Conservation (phyloP, 2,329 filamentous ascomycete genomes). For the Penicillium olsonii region DNA sequence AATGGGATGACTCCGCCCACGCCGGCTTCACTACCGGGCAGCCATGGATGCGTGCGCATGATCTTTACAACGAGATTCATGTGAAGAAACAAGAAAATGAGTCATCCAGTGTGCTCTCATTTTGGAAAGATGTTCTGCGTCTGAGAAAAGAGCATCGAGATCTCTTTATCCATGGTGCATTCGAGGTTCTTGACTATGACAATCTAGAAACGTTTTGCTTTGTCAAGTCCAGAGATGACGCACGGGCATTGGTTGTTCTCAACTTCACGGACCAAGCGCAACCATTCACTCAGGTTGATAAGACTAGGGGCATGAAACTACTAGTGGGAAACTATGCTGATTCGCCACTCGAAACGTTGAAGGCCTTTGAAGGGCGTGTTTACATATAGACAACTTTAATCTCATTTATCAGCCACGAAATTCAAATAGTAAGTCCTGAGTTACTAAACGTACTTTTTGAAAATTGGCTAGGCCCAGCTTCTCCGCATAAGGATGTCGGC, state of each 20-base stretch:
- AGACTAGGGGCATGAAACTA: slow-evolving; percentile 14
- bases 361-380: slow-evolving; percentile 25
- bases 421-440: too few species aligned
- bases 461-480: too few species aligned
- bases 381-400: slow-evolving; percentile 17
- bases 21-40: slow-evolving; percentile 62
- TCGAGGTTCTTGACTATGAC: slow-evolving; percentile 22
- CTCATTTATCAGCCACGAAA: too few species aligned
- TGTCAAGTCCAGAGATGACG: slow-evolving; percentile 17
- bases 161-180: slow-evolving; percentile 47
- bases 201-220: slow-evolving; percentile 25
- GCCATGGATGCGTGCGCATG: slow-evolving; percentile 63
- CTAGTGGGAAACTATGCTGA: slow-evolving; percentile 20
- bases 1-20: slow-evolving; percentile 60
- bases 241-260: slow-evolving; percentile 18
- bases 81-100: slow-evolving; percentile 55
- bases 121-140: slow-evolving; percentile 58
- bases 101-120: slow-evolving; percentile 54
- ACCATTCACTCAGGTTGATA: slow-evolving; percentile 9
- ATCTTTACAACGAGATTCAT: slow-evolving; percentile 42
- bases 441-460: too few species aligned
- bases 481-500: too few species aligned
- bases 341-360: slow-evolving; percentile 4
- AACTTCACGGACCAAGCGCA: slow-evolving; percentile 20
- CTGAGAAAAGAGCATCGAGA: slow-evolving; percentile 60